These are phyloP conservation scores for Caryopteris hybrid DNA, from an alignment of 305 asterid species.

Conservation along the genomic window DNA sequence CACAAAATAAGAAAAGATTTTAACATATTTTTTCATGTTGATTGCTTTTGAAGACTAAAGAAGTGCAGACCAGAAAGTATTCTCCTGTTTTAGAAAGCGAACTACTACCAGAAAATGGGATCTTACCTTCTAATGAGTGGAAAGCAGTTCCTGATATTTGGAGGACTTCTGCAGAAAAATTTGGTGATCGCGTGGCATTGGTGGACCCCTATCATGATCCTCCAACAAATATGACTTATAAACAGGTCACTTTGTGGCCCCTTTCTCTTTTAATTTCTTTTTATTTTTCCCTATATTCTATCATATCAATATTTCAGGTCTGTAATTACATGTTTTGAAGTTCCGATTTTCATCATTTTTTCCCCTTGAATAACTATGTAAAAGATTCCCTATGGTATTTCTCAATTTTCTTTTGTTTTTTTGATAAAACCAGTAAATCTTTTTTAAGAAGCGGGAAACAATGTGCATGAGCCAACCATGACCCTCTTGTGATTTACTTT, in stretches of 20 bases:
- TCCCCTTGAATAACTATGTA: not conserved
- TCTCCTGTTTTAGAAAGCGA: conserved; percentile 69
- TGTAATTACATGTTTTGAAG: not conserved
- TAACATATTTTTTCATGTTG: not conserved
- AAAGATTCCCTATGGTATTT: not conserved
- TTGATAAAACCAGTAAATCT: not conserved
- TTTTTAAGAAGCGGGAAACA: not conserved
- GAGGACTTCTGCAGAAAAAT: conserved; percentile 82
- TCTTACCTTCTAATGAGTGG: conserved; percentile 57
- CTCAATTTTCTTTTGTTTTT: not conserved
- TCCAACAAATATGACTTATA: conserved; percentile 74
- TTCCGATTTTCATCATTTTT: not conserved
- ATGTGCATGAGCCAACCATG: not conserved
- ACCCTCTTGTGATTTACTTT: not conserved
- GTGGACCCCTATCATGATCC: conserved; percentile 90
- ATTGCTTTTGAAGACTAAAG: conserved; percentile 42
- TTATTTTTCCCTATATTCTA: not conserved
- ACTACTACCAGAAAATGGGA: conserved; percentile 41
- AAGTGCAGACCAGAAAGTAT: conserved; percentile 55
- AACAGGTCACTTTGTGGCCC: conserved; percentile 52
- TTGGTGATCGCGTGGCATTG: conserved; percentile 70
- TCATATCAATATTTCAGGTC: not conserved
- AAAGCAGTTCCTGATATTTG: conserved; percentile 90
- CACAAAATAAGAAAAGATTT: not conserved
- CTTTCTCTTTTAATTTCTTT: conserved; percentile 1